Conservation (phyloP, 2,329 filamentous ascomycete species). For the Botrytis fabae region DNA sequence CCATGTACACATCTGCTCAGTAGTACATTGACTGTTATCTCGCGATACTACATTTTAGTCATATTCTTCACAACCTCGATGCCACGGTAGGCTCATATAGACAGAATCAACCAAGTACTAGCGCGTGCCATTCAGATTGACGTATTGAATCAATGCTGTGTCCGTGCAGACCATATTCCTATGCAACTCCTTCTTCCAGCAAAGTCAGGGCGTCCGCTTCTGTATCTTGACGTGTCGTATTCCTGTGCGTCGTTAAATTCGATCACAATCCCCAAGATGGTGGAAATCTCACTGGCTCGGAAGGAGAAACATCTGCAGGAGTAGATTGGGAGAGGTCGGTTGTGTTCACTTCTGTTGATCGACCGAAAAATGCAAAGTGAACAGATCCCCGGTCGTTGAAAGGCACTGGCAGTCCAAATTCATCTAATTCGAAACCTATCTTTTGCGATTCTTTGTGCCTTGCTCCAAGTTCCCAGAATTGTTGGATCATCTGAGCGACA, state of each 20-base stretch:
- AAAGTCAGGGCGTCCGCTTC: not conserved
- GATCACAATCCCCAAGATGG: not conserved
- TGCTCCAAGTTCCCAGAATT: not conserved
- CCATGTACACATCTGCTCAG: not conserved
- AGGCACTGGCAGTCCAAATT: not conserved
- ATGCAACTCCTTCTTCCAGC: not conserved
- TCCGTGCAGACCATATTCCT: not conserved
- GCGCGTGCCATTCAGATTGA: not conserved
- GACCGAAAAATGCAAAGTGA: not conserved
- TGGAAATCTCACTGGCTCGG: not conserved
- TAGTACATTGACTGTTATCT: not conserved
- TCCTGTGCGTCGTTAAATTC: not conserved
- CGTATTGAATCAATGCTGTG: not conserved
- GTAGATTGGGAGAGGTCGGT: not conserved
- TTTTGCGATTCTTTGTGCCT: not conserved
- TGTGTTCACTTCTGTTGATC: not conserved
- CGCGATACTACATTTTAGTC: not conserved
- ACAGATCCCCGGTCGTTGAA: not conserved
- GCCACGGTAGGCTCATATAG: not conserved
- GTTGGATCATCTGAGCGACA: not conserved
- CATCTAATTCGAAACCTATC: not conserved
- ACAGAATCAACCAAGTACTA: not conserved
- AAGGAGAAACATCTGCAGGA: fast-evolving
- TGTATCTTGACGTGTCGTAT: not conserved
- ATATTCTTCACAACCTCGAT: not conserved